A percentile compares a stretch with the other conserved stretches of the same genome.
Conservation (phyloP, 2,329 filamentous ascomycete genomes). For the Alternaria sp. region DNA sequence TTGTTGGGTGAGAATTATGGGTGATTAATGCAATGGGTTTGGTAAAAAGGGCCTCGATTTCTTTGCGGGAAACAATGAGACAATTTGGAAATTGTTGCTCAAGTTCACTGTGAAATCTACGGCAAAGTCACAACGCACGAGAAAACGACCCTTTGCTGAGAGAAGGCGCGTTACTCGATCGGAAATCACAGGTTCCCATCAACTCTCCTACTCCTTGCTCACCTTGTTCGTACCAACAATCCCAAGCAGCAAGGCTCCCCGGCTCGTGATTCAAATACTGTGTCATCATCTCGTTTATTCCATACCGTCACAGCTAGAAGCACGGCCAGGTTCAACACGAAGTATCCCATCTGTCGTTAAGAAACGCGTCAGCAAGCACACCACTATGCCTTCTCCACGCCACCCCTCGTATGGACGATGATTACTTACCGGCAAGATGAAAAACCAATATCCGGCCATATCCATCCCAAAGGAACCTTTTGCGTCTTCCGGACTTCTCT, state of each 20-base stretch:
- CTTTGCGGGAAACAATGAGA: neutral
- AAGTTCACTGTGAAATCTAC: neutral
- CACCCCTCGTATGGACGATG: neutral
- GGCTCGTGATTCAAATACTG: neutral
- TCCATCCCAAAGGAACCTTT: neutral
- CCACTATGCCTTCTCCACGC: neutral
- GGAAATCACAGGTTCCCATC: accelerated
- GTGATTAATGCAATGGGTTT: neutral
- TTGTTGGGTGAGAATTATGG: neutral
- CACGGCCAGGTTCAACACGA: neutral
- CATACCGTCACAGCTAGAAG: neutral
- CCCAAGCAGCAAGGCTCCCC: neutral
- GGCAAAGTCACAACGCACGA: neutral
- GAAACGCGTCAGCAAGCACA: neutral
- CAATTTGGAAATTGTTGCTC: neutral
- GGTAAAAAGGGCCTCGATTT: neutral
- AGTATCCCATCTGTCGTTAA: neutral
- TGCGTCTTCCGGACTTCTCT: neutral
- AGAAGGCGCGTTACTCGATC: neutral
- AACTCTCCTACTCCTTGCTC: neutral
- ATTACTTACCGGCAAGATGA: neutral
- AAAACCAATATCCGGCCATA: neutral
- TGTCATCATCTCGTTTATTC: neutral
- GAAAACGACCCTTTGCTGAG: neutral
- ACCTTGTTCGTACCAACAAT: neutral